Percentiles rank a stretch among this genome's conserved stretches.
phyloP scores from a whole-genome alignment of 78 protist genomes.

The Dictyostelium intermedium region DNA sequence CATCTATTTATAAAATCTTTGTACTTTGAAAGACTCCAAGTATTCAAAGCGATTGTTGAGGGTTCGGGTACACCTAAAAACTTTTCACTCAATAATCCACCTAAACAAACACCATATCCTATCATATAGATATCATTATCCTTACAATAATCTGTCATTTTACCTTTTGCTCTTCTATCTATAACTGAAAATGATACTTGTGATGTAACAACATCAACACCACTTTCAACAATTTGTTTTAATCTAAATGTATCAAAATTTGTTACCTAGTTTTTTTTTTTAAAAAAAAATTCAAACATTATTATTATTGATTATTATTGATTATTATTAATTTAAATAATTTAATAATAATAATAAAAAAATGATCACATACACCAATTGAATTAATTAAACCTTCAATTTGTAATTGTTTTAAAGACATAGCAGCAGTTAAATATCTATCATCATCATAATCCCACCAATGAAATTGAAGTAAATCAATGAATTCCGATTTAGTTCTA shows the following conservation, averaged over 20 bases:
- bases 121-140: constrained; percentile 28
- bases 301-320: background rate
- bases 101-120: constrained; percentile 76
- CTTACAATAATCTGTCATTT: constrained; percentile 34
- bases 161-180: constrained; percentile 30
- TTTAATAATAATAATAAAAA: too few relatives aligned
- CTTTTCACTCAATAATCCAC: constrained; percentile 71
- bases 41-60: constrained; percentile 52
- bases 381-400: constrained; percentile 17
- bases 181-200: constrained; percentile 60
- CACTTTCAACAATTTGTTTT: constrained; percentile 11
- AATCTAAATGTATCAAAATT: constrained; percentile 67
- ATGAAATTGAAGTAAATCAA: constrained; percentile 70
- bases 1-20: constrained; percentile 49
- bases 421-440: constrained; percentile 26
- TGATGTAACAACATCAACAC: constrained; percentile 4
- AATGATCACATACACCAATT: constrained; percentile 71
- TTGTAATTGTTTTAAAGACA: background rate
- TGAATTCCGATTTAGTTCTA: constrained; percentile 22
- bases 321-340: background rate
- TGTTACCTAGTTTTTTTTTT: constrained; percentile 3
- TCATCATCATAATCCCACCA: constrained; percentile 82
- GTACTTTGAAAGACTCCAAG: constrained; percentile 71
- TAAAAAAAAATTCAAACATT: background rate
- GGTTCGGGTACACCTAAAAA: constrained; percentile 78